phyloP scores from a whole-genome alignment of 495 filamentous ascomycete genomes.

The Penicillium riverlandense region DNA sequence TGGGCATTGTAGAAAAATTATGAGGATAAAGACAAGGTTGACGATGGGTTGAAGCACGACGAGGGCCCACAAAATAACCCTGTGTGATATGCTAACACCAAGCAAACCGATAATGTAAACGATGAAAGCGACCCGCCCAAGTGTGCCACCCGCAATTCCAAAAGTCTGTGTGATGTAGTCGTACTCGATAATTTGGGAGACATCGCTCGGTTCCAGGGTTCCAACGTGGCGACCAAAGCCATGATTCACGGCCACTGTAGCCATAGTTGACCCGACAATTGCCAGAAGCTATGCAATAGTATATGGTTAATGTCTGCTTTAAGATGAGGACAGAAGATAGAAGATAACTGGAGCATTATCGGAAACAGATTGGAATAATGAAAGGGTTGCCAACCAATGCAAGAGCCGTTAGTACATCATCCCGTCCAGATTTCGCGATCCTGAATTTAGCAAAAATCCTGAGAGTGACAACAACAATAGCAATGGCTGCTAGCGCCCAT shows the following conservation, averaged over 20 bases:
- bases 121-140: constrained; percentile 32
- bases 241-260: constrained; percentile 13
- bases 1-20: constrained; percentile 34
- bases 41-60: constrained; percentile 15
- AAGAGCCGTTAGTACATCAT: constrained; percentile 20
- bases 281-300: constrained; percentile 8
- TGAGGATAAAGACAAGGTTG: constrained; percentile 22
- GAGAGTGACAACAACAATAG: constrained; percentile 10
- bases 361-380: neutral
- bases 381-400: constrained; percentile 18
- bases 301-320: neutral
- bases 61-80: constrained; percentile 27
- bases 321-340: neutral
- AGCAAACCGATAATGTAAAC: constrained; percentile 32
- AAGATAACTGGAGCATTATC: neutral
- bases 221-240: constrained; percentile 17
- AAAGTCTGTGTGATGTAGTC: constrained; percentile 22
- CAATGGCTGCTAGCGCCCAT: constrained; percentile 16
- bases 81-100: constrained; percentile 17
- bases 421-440: constrained; percentile 15
- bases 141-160: constrained; percentile 11
- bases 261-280: constrained; percentile 16
- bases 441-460: constrained; percentile 18
- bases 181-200: constrained; percentile 17
- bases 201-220: neutral